Evolutionary conservation across 371 early-diverging fungal species (phyloP).

Genomic region (Mortierella sp.): DNA sequence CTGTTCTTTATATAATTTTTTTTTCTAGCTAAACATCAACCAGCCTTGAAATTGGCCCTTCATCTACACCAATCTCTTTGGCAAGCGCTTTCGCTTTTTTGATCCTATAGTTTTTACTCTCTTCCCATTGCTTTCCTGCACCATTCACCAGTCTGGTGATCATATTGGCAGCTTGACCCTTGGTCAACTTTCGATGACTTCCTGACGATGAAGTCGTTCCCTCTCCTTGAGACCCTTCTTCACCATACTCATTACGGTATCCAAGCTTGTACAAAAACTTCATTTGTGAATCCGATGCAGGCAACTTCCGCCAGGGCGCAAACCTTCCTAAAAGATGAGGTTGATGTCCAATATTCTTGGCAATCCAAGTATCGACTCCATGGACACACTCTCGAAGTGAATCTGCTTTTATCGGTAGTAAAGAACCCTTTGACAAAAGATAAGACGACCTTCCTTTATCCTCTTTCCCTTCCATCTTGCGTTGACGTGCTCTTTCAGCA

Average conservation of each 20-base stretch:
- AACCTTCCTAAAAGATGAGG: slow-evolving; percentile 46
- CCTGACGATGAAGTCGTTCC: background rate
- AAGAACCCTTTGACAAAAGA: slow-evolving; percentile 18
- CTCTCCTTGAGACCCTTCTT: background rate
- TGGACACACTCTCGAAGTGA: slow-evolving; percentile 61
- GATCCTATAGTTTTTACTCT: slow-evolving; percentile 25
- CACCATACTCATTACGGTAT: slow-evolving; percentile 17
- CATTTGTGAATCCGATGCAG: slow-evolving; percentile 64
- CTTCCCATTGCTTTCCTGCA: slow-evolving; percentile 46
- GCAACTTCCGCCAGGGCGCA: slow-evolving; percentile 64
- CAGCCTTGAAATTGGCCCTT: slow-evolving; percentile 40
- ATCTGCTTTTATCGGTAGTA: slow-evolving; percentile 55
- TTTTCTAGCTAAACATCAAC: slow-evolving; percentile 20
- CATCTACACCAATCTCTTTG: slow-evolving; percentile 38
- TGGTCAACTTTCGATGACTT: slow-evolving; percentile 41
- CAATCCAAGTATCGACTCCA: slow-evolving; percentile 73
- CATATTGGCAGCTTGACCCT: slow-evolving; percentile 70
- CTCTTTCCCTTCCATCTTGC: background rate
- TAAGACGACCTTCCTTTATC: slow-evolving; percentile 6
- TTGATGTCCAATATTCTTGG: slow-evolving; percentile 23
- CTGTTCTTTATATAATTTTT: background rate
- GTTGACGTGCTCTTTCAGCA: slow-evolving; percentile 4
- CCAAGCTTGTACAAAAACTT: slow-evolving; percentile 52
- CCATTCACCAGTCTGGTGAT: slow-evolving; percentile 63
- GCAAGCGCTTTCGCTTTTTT: slow-evolving; percentile 38